Conservation (phyloP, 225 moss, liverwort and hornwort genomes). For the Straminergon stramineum region DNA sequence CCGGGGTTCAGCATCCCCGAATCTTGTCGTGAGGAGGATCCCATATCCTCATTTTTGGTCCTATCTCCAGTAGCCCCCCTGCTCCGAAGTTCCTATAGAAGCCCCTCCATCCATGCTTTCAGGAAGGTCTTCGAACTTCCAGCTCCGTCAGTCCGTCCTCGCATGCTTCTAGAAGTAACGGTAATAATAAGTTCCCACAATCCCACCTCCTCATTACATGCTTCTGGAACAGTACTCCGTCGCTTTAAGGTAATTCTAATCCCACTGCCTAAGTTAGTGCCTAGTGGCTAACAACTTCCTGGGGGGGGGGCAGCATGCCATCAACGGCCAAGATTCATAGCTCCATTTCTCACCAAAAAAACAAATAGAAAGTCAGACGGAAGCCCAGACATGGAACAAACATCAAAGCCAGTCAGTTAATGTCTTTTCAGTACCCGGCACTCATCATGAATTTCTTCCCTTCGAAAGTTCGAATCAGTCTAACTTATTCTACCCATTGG, state of each 20-base stretch:
- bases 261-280: too few relatives aligned
- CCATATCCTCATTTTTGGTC: too few relatives aligned
- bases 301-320: background rate
- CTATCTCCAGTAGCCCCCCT: too few relatives aligned
- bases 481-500: too few relatives aligned
- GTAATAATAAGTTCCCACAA: background rate
- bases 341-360: background rate
- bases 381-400: background rate
- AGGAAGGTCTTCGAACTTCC: background rate
- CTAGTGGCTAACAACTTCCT: too few relatives aligned
- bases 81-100: too few relatives aligned
- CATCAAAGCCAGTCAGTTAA: background rate
- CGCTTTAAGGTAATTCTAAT: too few relatives aligned
- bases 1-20: too few relatives aligned
- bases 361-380: background rate
- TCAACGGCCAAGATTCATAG: background rate
- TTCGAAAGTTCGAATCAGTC: too few relatives aligned
- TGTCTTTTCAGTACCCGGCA: background rate
- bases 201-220: background rate
- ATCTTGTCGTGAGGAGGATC: too few relatives aligned
- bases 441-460: background rate
- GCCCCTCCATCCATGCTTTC: background rate
- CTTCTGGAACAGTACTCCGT: background rate
- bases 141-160: too few relatives aligned
- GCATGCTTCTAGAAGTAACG: background rate